Evolutionary conservation across 2,329 filamentous ascomycete genomes (phyloP).

Genomic region (Nectriaceae sp.): DNA sequence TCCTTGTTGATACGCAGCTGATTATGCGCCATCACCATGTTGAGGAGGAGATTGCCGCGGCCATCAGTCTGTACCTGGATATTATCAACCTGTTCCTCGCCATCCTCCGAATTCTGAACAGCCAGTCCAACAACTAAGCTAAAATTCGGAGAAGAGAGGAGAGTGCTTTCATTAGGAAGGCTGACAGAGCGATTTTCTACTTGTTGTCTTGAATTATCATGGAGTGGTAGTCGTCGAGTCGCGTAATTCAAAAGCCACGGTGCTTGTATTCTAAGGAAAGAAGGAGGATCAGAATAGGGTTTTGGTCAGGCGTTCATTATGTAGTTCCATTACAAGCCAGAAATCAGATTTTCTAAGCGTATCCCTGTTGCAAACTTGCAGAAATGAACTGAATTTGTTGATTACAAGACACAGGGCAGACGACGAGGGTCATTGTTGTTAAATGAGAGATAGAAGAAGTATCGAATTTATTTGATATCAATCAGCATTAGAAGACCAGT

Average conservation of each 20-base stretch:
- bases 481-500: conserved; percentile 66
- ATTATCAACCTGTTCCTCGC: conserved; percentile 96
- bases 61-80: conserved; percentile 93
- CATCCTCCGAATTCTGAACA: conserved; percentile 95
- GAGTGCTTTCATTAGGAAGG: neutral
- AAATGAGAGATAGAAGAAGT: conserved; percentile 22
- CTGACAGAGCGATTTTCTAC: neutral
- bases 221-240: neutral
- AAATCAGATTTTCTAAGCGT: no score
- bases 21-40: conserved; percentile 96
- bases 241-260: conserved; percentile 6
- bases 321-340: conserved; percentile 1
- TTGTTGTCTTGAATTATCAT: neutral
- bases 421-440: no score
- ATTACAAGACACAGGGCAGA: no score
- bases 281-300: conserved; percentile 3
- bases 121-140: conserved; percentile 86
- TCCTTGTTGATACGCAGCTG: conserved; percentile 94
- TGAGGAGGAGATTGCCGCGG: conserved; percentile 95
- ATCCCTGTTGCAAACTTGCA: no score
- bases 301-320: conserved; percentile 9
- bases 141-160: neutral
- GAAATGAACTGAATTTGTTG: no score
- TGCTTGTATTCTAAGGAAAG: neutral
- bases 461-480: conserved; percentile 56